These are phyloP conservation scores for Penicillium polonicum DNA, from an alignment of 2,329 filamentous ascomycete genomes.

Conservation along the genomic window DNA sequence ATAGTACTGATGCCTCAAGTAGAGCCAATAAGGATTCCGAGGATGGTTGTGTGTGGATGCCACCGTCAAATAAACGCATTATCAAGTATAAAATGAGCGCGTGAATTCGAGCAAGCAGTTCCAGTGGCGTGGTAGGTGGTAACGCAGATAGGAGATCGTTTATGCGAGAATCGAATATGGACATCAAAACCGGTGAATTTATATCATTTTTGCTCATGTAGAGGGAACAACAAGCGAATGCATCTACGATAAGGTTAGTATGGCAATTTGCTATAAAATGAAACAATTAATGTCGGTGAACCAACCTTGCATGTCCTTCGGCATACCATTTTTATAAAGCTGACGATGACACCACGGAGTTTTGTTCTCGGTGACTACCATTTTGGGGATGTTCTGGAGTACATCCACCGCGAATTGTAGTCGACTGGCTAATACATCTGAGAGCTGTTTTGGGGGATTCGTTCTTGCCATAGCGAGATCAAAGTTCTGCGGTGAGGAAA, in stretches of 20 bases:
- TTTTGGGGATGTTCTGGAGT: slow-evolving; percentile 44
- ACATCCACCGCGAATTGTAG: slow-evolving; percentile 44
- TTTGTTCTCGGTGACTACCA: slow-evolving; percentile 51
- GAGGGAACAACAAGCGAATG: slow-evolving; percentile 54
- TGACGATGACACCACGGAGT: slow-evolving; percentile 56
- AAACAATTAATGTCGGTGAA: neutral
- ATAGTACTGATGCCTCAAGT: slow-evolving; percentile 22
- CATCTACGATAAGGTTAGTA: slow-evolving; percentile 41
- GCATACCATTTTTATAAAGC: slow-evolving; percentile 55
- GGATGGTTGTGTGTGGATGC: slow-evolving; percentile 39
- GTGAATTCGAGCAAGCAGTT: slow-evolving; percentile 47
- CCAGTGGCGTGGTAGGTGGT: slow-evolving; percentile 21
- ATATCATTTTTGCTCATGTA: slow-evolving; percentile 51
- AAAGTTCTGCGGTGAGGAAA: neutral
- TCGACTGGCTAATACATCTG: slow-evolving; percentile 26
- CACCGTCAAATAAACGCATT: slow-evolving; percentile 53
- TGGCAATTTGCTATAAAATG: too few species aligned
- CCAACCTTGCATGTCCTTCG: slow-evolving; percentile 51
- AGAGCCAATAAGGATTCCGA: slow-evolving; percentile 39
- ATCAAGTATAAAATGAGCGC: slow-evolving; percentile 53
- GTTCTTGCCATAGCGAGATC: neutral
- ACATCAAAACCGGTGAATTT: slow-evolving; percentile 52
- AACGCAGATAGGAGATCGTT: slow-evolving; percentile 45
- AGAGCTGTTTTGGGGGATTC: slow-evolving; percentile 14
- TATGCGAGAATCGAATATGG: slow-evolving; percentile 49